Percentiles rank a stretch among this genome's conserved stretches.
Evolutionary conservation across 2,329 filamentous ascomycete species (phyloP).

Genomic region (Penicillium occitanis): DNA sequence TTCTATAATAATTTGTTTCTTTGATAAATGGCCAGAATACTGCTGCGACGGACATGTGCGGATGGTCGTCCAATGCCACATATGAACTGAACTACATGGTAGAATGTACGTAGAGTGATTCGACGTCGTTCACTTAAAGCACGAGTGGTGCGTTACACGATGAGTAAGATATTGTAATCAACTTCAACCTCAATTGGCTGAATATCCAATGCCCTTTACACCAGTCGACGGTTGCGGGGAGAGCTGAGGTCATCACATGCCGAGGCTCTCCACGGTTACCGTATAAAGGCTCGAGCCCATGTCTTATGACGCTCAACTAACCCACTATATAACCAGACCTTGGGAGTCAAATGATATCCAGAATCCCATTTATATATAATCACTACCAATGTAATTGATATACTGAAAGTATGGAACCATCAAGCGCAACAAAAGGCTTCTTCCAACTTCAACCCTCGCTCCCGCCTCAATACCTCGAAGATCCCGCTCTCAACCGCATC

Average conservation of each 20-base stretch:
- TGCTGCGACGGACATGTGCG: not conserved
- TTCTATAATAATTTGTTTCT: too few relatives aligned
- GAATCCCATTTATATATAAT: not conserved
- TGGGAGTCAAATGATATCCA: not conserved
- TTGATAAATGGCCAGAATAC: not conserved
- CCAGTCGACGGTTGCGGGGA: not conserved
- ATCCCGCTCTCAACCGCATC: constrained; percentile 25
- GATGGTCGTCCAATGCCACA: not conserved
- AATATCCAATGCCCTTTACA: too few relatives aligned
- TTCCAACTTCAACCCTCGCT: constrained; percentile 27
- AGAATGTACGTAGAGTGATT: not conserved
- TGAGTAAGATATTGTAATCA: not conserved
- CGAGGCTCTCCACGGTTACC: constrained; percentile 5
- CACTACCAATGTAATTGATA: not conserved
- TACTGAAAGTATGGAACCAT: constrained; percentile 25
- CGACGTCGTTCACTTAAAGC: too few relatives aligned
- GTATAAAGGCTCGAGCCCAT: not conserved
- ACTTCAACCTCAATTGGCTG: not conserved
- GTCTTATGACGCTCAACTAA: not conserved
- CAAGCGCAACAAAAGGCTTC: constrained; percentile 29
- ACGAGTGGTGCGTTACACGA: not conserved
- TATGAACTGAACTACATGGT: not conserved
- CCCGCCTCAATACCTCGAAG: constrained; percentile 25
- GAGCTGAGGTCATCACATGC: constrained; percentile 18
- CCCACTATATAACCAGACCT: not conserved